Evolutionary conservation across 805 yeast genomes (phyloP), one percentile per base, ranked within the genome.

Genomic region (Schwanniomyces pseudopolymorphus): DNA sequence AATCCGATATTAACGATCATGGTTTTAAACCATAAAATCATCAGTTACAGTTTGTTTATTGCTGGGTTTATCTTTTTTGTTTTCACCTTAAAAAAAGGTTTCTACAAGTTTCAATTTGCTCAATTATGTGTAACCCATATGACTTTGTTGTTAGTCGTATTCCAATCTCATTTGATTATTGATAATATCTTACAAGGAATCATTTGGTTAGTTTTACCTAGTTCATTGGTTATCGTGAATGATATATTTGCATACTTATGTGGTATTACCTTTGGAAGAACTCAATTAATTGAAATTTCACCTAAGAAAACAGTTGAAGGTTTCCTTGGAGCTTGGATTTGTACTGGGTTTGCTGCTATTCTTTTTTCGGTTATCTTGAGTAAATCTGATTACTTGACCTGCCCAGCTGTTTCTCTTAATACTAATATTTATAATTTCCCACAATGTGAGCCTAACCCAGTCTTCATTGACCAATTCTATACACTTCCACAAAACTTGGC

Each of bases 231-330:
- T 42, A 89, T 94, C 55, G 87, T 89, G 46, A 94, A 94, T 64
- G 99, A 94, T 64, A 90, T 92, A 44, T 91, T 89, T 76, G 99
- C 99, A 21, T 94, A 94, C 64, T 74, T 94, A 41, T 94, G 98
- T 70, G 99, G 99, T 39, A 94, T 94, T 54, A 88, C 98, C 1
- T 89, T 94, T 70, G 99, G 99, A 45, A 81, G 78, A 52, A 92
- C 97, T 33, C 96, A 89, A 61, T 80, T 94, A 59, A 89, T 94
- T 56, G 89, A 87, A 43, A 89, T 94, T 52, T 89, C 97, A 10
- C 99, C 99, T 47, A 94, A 94, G 69, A 94, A 94, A 70, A 94
- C 99, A 3, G 90, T 92, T 31, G 99, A 94, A 71, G 99, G 99
- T 2, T 94, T 94, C 60, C 70, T 92, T 42, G 99, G 99, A 43